These are phyloP conservation scores for Phytophthora sp. DNA, from an alignment of 352 stramenopile species.

Conservation along the genomic window DNA sequence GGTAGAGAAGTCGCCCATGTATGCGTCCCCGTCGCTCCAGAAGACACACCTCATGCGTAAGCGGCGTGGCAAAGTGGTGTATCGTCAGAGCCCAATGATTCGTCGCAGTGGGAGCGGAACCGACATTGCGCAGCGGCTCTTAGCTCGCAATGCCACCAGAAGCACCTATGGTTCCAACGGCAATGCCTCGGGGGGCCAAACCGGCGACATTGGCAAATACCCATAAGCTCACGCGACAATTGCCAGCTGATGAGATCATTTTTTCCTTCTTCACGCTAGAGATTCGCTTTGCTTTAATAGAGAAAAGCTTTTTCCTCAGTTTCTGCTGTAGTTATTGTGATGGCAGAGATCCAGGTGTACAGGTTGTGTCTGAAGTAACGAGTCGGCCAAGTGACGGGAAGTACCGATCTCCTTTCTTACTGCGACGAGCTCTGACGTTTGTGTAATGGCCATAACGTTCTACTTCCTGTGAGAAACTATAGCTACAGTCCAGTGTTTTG, in stretches of 20 bases:
- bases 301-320: conserved; percentile 5
- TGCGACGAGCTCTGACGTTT: conserved; percentile 47
- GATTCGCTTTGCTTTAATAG: conserved; percentile 30
- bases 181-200: conserved; percentile 23
- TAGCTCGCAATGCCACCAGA: conserved; percentile 56
- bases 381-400: conserved; percentile 55
- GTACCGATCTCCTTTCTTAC: conserved; percentile 47
- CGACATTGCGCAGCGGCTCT: conserved; percentile 64
- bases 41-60: conserved; percentile 87
- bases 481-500: conserved; percentile 14
- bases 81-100: conserved; percentile 83
- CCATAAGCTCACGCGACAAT: not conserved
- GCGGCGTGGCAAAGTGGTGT: conserved; percentile 78
- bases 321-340: conserved; percentile 3
- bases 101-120: conserved; percentile 50
- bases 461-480: conserved; percentile 50
- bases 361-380: conserved; percentile 23
- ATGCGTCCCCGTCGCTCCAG: conserved; percentile 82
- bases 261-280: conserved; percentile 2
- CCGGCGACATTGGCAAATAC: conserved; percentile 9
- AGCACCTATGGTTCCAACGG: conserved; percentile 63
- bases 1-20: conserved; percentile 88
- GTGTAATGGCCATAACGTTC: conserved; percentile 56
- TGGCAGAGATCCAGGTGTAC: conserved; percentile 5
- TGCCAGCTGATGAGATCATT: not conserved